Evolutionary conservation across 495 filamentous ascomycete genomes (phyloP).

Genomic region (Aspergillus steynii): DNA sequence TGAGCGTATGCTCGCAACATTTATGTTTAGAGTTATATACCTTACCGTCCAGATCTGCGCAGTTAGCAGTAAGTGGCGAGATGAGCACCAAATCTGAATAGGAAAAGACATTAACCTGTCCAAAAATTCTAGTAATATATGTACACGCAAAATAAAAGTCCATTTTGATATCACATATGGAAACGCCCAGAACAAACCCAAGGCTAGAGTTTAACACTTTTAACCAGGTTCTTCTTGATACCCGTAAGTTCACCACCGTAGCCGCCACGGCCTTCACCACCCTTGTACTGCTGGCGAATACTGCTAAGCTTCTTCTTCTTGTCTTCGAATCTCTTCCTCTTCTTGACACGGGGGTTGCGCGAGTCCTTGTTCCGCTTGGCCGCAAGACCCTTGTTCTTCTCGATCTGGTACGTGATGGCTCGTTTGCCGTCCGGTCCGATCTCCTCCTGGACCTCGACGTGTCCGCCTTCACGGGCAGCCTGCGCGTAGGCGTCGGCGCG

Average conservation of each 20-base stretch:
- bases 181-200: constrained; percentile 28
- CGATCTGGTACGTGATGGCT: constrained; percentile 84
- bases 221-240: constrained; percentile 91
- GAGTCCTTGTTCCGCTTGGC: constrained; percentile 88
- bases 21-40: not conserved
- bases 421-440: constrained; percentile 78
- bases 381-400: constrained; percentile 95
- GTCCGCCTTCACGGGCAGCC: constrained; percentile 56
- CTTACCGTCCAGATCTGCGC: not conserved
- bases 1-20: not conserved
- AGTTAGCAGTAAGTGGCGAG: no score
- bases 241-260: constrained; percentile 93
- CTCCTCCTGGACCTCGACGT: constrained; percentile 57
- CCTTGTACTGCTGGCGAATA: constrained; percentile 80
- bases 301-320: constrained; percentile 93
- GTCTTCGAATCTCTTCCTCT: constrained; percentile 87
- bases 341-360: constrained; percentile 95
- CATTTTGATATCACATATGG: constrained; percentile 27
- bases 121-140: constrained; percentile 18
- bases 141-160: constrained; percentile 19
- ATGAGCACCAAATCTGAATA: not conserved
- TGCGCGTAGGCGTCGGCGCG: constrained; percentile 51
- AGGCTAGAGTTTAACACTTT: constrained; percentile 80
- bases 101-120: not conserved
- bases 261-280: constrained; percentile 81